A percentile compares a stretch with the other conserved stretches of the same genome.
phyloP scores from a whole-genome alignment of 768 basidiomycete genomes.

The Lentinula lateritia region DNA sequence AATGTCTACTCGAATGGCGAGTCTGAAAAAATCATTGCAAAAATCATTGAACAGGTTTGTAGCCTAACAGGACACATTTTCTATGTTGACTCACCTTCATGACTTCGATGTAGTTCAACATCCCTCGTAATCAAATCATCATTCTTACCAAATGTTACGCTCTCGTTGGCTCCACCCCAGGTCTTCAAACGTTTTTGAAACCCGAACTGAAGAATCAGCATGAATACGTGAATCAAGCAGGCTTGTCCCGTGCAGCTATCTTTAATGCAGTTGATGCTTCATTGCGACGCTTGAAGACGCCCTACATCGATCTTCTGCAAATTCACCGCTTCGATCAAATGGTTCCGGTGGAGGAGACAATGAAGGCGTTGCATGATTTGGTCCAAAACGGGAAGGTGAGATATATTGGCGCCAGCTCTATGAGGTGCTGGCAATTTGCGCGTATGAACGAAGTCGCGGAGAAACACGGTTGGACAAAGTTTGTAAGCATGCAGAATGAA shows the following conservation, averaged over 20 bases:
- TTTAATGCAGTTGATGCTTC: conserved; percentile 11
- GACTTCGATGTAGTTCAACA: conserved; percentile 14
- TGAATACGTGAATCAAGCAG: conserved; percentile 16
- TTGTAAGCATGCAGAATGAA: conserved; percentile 45
- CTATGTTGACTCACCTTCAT: background rate
- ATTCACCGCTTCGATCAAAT: conserved; percentile 28
- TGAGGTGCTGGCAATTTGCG: conserved; percentile 36
- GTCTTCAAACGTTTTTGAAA: background rate
- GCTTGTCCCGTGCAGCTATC: conserved; percentile 18
- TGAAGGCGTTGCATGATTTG: conserved; percentile 36
- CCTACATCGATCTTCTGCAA: conserved; percentile 26
- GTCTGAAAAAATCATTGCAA: conserved; percentile 35
- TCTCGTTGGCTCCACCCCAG: conserved; percentile 5
- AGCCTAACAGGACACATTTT: background rate
- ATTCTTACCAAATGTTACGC: conserved; percentile 16
- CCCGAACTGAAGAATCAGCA: conserved; percentile 3
- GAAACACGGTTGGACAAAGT: conserved; percentile 36
- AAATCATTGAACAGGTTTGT: conserved; percentile 29
- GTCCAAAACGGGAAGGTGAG: conserved; percentile 31
- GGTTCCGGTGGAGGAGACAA: conserved; percentile 28
- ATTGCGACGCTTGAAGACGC: conserved; percentile 15
- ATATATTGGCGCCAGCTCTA: conserved; percentile 25
- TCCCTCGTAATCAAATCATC: conserved; percentile 12
- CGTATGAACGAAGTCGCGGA: conserved; percentile 31
- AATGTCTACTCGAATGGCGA: conserved; percentile 32